Evolutionary conservation across 1,284 basidiomycete genomes (phyloP), one percentile per base, ranked within the genome.

Genomic region (Singerocomus inundabilis): DNA sequence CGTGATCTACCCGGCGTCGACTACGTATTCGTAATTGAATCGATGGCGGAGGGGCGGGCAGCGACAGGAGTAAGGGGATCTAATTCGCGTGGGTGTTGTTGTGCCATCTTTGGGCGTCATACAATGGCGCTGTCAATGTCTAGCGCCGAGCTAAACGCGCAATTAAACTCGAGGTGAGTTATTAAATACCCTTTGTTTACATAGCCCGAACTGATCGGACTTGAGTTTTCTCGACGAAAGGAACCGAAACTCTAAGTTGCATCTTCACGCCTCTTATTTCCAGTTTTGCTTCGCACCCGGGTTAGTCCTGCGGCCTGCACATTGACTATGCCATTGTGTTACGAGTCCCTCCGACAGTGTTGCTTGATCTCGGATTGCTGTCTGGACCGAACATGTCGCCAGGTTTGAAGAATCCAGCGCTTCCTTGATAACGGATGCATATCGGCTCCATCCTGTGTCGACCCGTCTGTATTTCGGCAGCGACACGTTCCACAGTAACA

Each of bases 1-100:
- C 13, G 85, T 88, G 31, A 88, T 90, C 57, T 88, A 91, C 66
- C 90, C 91, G 10, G 85, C 85, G n/a, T 80, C 81, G 33, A 93
- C 92, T 24, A 93, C 91, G 1, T 91, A 93, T 67, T 76, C 84
- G 54, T 90, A 93, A 69, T 75, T 92, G 21, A 21, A 21, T 21
- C 21, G 44, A 79, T 75, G 6, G 74, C 72, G 31, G 82, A 79
- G 56, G 90, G 92, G 68, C 85, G 88, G 64, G 50, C 75, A 13
- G 69, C 76, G 5, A 79, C 85, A 11, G 91, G 91, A 32, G 90
- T 93, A 15, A 85, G 81, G 82, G 15, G 91, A 92, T 66, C 71
- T 91, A 39, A 88, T 93, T 59, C 80, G 88, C 53, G 83, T 91
- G 61, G 54, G 81, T 73, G 24, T 12, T 6, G n/a, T 34, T 25